These are phyloP conservation scores for Jimgerdemannia lactiflua DNA, from an alignment of 192 early-diverging fungal species.

Conservation along the genomic window DNA sequence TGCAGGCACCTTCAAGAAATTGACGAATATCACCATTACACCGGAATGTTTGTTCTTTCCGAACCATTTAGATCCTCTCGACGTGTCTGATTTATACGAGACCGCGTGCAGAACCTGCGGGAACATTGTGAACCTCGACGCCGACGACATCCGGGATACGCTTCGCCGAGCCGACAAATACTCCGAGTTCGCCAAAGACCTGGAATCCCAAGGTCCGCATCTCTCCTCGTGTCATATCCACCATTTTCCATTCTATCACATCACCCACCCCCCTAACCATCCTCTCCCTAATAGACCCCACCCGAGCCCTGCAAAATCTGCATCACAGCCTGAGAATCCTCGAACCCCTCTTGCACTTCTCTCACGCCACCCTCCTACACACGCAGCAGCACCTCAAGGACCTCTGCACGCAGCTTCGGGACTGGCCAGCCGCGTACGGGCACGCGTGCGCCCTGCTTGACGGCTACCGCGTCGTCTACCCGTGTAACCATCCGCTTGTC, in stretches of 20 bases:
- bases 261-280: not conserved
- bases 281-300: not conserved
- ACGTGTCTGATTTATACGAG: slow-evolving; percentile 7
- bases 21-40: not conserved
- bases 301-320: not conserved
- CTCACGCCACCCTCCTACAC: slow-evolving; percentile 6
- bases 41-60: not conserved
- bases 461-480: slow-evolving; percentile 3
- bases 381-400: slow-evolving; percentile 11
- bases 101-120: slow-evolving; percentile 4
- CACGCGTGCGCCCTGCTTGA: slow-evolving; percentile 7
- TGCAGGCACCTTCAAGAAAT: not conserved
- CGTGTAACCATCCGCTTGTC: slow-evolving; percentile 9
- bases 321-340: not conserved
- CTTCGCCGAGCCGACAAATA: slow-evolving; percentile 1
- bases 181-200: slow-evolving; percentile 12
- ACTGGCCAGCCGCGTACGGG: slow-evolving; percentile 8
- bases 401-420: not conserved
- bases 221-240: not conserved
- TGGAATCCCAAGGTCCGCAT: slow-evolving; percentile 3
- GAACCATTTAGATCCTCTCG: slow-evolving; percentile 6
- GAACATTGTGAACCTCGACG: slow-evolving; percentile 2
- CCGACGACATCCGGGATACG: slow-evolving; percentile 3
- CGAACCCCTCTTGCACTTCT: slow-evolving; percentile 1
- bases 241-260: not conserved